Conservation (phyloP, 1,284 basidiomycete species). For the Chalciporus piperatoides region DNA sequence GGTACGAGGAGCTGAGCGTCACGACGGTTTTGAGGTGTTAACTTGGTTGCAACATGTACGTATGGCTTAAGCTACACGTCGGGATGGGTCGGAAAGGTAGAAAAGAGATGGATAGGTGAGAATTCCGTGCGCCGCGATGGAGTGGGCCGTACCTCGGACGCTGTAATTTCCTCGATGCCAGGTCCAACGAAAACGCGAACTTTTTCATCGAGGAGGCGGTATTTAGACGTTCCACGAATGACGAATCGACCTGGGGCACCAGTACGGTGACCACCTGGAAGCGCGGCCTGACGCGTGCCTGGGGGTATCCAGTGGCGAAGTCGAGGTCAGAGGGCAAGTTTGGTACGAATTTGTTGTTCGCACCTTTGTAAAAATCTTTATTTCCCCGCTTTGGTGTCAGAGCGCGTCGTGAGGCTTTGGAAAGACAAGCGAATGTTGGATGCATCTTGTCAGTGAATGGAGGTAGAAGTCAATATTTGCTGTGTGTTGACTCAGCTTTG, state of each 20-base stretch:
- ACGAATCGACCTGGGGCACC: conserved; percentile 85
- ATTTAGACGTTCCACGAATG: conserved; percentile 70
- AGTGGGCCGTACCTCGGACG: conserved; percentile 52
- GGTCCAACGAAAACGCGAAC: conserved; percentile 85
- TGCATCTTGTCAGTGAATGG: conserved; percentile 44
- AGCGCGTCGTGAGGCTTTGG: conserved; percentile 77
- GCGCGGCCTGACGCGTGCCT: conserved; percentile 80
- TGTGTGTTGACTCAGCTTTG: conserved; percentile 20
- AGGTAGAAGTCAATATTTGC: too few species aligned
- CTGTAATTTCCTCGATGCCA: conserved; percentile 59
- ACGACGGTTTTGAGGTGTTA: conserved; percentile 23
- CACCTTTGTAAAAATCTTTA: conserved; percentile 94
- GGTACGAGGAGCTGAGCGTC: conserved; percentile 29
- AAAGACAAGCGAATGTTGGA: conserved; percentile 60
- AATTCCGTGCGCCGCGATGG: not conserved
- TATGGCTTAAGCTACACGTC: conserved; percentile 45
- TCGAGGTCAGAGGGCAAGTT: not conserved
- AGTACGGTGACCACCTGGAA: conserved; percentile 82
- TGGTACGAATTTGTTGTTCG: conserved; percentile 9
- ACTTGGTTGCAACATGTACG: conserved; percentile 32
- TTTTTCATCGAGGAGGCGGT: conserved; percentile 74
- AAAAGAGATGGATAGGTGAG: not conserved
- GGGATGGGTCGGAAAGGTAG: not conserved
- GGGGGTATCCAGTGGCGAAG: conserved; percentile 2
- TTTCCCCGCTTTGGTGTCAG: conserved; percentile 83